Evolutionary conservation across 306 rosid genomes (phyloP).

Genomic region (Vigna hirtella): DNA sequence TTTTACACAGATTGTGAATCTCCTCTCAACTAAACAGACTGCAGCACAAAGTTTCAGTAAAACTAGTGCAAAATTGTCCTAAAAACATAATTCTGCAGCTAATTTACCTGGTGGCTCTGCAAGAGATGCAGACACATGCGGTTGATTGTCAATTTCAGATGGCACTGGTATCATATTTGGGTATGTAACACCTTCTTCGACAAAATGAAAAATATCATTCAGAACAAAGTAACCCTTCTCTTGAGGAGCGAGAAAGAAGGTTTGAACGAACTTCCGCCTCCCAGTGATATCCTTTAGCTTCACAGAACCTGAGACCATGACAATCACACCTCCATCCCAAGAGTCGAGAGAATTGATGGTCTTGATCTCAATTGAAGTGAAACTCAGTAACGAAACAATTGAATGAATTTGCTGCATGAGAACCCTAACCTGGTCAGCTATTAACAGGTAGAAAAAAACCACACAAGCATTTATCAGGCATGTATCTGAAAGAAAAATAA

Average conservation of each 20-base stretch:
- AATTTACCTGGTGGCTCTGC: slow-evolving; percentile 74
- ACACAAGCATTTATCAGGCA: neutral
- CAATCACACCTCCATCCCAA: slow-evolving; percentile 85
- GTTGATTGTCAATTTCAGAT: slow-evolving; percentile 67
- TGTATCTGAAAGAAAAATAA: neutral
- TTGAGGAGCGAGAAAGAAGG: slow-evolving; percentile 93
- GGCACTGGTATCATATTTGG: slow-evolving; percentile 54
- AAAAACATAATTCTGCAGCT: neutral
- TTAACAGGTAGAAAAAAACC: neutral
- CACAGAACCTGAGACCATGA: slow-evolving; percentile 85
- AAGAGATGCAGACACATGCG: slow-evolving; percentile 60
- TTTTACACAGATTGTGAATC: neutral
- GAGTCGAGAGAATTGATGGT: slow-evolving; percentile 91
- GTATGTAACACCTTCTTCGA: slow-evolving; percentile 60
- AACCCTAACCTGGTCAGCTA: slow-evolving; percentile 27
- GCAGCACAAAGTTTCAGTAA: neutral
- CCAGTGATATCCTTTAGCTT: slow-evolving; percentile 70
- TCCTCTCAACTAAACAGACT: neutral
- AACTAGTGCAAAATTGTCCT: slow-evolving; percentile 9
- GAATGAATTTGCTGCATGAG: slow-evolving; percentile 79
- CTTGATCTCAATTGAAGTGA: slow-evolving; percentile 78
- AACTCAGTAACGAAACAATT: slow-evolving; percentile 65
- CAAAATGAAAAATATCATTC: slow-evolving; percentile 83
- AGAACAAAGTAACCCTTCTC: slow-evolving; percentile 89
- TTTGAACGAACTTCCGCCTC: slow-evolving; percentile 81